These are phyloP conservation scores for Salix koriyanagi DNA, from an alignment of 345 rosid genomes.

Conservation along the genomic window DNA sequence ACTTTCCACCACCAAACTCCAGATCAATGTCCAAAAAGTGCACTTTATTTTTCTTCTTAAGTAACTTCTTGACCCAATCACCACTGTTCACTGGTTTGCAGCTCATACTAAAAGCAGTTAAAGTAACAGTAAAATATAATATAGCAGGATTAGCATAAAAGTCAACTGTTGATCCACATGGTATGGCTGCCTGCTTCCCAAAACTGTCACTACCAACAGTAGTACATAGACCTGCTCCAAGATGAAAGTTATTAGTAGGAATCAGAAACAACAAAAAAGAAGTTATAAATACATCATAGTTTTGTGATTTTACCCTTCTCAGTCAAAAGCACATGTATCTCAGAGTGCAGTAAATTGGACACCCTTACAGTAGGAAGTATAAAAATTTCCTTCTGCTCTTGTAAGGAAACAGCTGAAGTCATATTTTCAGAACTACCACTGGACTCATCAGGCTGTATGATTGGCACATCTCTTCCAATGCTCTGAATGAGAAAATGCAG, in stretches of 20 bases:
- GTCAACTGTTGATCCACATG: conserved; percentile 62
- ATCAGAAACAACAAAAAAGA: background rate
- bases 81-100: conserved; percentile 81
- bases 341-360: conserved; percentile 63
- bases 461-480: conserved; percentile 66
- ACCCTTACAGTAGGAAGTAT: conserved; percentile 83
- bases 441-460: conserved; percentile 51
- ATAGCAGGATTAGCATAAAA: conserved; percentile 78
- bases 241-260: conserved; percentile 22
- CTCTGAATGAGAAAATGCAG: conserved; percentile 82
- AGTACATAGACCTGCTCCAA: conserved; percentile 46
- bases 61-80: conserved; percentile 80
- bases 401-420: conserved; percentile 53
- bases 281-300: conserved; percentile 13
- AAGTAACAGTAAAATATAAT: conserved; percentile 59
- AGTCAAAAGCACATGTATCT: conserved; percentile 60
- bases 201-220: conserved; percentile 32
- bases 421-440: conserved; percentile 37
- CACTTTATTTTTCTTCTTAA: conserved; percentile 51
- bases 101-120: conserved; percentile 52
- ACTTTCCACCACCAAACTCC: conserved; percentile 81
- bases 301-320: conserved; percentile 59
- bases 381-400: conserved; percentile 81
- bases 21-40: conserved; percentile 64
- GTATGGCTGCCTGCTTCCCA: conserved; percentile 75